Conservation (phyloP, 2,329 filamentous ascomycete species). For the Aspergillus novoparasiticus region DNA sequence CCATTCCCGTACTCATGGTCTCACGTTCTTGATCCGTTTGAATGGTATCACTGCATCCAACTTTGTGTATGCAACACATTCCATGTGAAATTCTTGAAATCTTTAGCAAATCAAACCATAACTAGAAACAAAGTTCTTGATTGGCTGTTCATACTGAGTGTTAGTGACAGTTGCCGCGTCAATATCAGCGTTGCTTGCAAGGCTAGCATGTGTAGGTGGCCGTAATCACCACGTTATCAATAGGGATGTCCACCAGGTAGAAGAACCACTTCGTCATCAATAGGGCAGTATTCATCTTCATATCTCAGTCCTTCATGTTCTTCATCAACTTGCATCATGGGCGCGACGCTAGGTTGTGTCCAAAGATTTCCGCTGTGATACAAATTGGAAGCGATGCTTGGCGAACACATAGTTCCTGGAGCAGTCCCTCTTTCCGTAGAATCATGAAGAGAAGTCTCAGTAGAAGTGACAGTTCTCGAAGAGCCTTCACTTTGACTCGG, state of each 20-base stretch:
- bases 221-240: not conserved
- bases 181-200: not conserved
- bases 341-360: not conserved
- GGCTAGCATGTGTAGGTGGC: not conserved
- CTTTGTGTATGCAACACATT: not conserved
- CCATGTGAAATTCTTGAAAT: not conserved
- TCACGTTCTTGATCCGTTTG: not conserved
- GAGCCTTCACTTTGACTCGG: no score
- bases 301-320: not conserved
- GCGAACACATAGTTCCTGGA: not conserved
- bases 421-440: not conserved
- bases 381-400: not conserved
- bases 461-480: not conserved
- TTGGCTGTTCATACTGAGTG: not conserved
- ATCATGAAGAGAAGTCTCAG: not conserved
- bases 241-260: not conserved
- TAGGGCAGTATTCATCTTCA: not conserved
- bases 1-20: not conserved
- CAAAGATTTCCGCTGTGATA: not conserved
- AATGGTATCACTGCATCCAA: not conserved
- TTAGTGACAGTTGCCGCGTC: not conserved
- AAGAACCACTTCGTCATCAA: constrained; percentile 14
- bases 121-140: not conserved
- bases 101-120: not conserved
- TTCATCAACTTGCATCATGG: not conserved